Evolutionary conservation across 768 basidiomycete genomes (phyloP).

Genomic region (Lyophyllum decastes): DNA sequence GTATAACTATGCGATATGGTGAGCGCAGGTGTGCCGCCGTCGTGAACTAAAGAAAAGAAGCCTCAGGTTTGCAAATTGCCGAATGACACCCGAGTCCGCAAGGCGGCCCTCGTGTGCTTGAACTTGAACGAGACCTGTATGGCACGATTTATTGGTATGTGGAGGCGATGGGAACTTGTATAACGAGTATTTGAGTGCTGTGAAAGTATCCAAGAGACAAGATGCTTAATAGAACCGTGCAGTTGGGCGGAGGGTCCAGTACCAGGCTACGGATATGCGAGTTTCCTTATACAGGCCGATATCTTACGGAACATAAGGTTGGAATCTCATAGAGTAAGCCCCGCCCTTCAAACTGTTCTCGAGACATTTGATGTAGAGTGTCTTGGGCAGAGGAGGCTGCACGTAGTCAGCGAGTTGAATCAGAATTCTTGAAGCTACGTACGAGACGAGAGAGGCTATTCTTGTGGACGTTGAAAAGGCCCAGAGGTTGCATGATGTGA

Average conservation of each 20-base stretch:
- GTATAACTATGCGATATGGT: too few species aligned
- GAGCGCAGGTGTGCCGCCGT: too few species aligned
- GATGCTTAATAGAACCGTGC: not conserved
- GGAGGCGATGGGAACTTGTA: too few species aligned
- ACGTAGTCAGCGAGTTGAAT: not conserved
- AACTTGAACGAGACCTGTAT: too few species aligned
- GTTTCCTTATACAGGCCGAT: not conserved
- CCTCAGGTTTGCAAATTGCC: too few species aligned
- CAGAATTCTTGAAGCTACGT: not conserved
- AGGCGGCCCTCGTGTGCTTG: too few species aligned
- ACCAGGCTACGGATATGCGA: not conserved
- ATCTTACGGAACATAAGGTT: not conserved
- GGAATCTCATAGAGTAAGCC: conserved; percentile 1
- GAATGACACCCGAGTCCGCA: too few species aligned
- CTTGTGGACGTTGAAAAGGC: conserved; percentile 11
- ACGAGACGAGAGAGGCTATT: conserved; percentile 5
- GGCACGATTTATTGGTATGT: too few species aligned
- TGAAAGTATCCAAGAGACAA: too few species aligned
- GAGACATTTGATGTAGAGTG: conserved; percentile 5
- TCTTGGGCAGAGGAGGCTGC: conserved; percentile 2
- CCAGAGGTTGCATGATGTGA: conserved; percentile 8
- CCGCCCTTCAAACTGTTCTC: conserved; percentile 1
- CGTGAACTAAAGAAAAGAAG: too few species aligned
- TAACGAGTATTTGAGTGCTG: too few species aligned
- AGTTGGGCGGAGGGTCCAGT: not conserved